Base-by-base conservation (phyloP, 129 eudicot species). In the Flaveria trinervia region DNA sequence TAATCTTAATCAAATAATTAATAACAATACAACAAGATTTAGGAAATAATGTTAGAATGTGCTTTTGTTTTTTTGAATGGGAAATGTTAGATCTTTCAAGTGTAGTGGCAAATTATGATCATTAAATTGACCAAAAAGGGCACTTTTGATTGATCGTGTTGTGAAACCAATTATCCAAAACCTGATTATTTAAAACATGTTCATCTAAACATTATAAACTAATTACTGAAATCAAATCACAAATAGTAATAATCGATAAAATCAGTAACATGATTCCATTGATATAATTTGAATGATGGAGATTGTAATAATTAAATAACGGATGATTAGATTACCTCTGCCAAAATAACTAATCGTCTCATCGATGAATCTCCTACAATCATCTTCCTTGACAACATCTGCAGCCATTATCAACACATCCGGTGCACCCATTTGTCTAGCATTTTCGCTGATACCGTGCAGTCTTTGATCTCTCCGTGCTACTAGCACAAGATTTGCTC, bases 301-400 rank as follows among this genome's bases (percentile, higher is more conserved):
- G 49, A 36, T 9, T 2, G 49, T 0, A 45, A 45, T 13, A 49
- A 49, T 13, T 23, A 23, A 23, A 23, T 23, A 23, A 23, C 26
- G n/a, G 54, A 48, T 5, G 16, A 48, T 49, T 13, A 7, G n/a
- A 15, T 81, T 87, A 94, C 98, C 84, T 36, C 93, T 86, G 5
- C 98, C 98, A 33, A 65, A 91, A 23, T 46, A 81, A 68, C 54
- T 72, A 22, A 94, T 68, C 0, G 96, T 81, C 71, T 91, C 98
- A 4, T 80, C 84, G 79, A 94, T 77, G 50, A 94, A 94, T 83
- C 98, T 91, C 73, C 97, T 70, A 66, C 98, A 91, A 9, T 94
- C 98, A 4, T 84, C 96, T 85, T 91, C 98, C 82, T 94, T 94
- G 25, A 94, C 96, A 51, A 94, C 98, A 81, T 94, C 98, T 13